Conservation (phyloP, 2,329 filamentous ascomycete genomes). For the Dactylella cylindrospora region DNA sequence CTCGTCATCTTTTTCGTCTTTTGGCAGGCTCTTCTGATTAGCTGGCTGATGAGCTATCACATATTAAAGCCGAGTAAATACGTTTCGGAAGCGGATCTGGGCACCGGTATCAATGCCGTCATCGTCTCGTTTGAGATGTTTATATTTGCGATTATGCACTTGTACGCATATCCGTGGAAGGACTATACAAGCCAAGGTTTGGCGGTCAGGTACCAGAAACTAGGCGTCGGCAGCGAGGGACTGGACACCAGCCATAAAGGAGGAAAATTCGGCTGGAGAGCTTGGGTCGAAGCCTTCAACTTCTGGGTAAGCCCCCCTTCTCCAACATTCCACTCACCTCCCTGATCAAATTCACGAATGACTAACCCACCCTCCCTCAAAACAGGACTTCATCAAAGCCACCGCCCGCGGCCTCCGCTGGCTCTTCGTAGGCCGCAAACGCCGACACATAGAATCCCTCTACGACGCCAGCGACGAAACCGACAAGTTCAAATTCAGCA, state of each 20-base stretch:
- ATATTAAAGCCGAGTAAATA: constrained; percentile 64
- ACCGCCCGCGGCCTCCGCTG: constrained; percentile 75
- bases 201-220: constrained; percentile 56
- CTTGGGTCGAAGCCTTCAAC: constrained; percentile 41
- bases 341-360: constrained; percentile 57
- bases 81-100: constrained; percentile 72
- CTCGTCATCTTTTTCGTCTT: constrained; percentile 89
- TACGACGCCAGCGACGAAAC: constrained; percentile 46
- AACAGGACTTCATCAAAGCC: constrained; percentile 80
- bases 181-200: constrained; percentile 62
- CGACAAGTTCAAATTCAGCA: constrained; percentile 1
- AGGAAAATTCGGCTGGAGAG: constrained; percentile 52
- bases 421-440: constrained; percentile 73
- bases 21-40: constrained; percentile 72
- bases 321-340: constrained; percentile 64
- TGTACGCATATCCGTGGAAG: constrained; percentile 78
- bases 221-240: constrained; percentile 54
- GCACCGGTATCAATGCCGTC: constrained; percentile 75
- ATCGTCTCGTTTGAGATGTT: constrained; percentile 84
- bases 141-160: constrained; percentile 72
- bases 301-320: constrained; percentile 37
- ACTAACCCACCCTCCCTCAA: too few species aligned
- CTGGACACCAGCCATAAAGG: constrained; percentile 52
- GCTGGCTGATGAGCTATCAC: constrained; percentile 63
- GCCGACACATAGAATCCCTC: constrained; percentile 59